Conservation (phyloP, 1,284 basidiomycete genomes). For the Heliocybe sulcata region DNA sequence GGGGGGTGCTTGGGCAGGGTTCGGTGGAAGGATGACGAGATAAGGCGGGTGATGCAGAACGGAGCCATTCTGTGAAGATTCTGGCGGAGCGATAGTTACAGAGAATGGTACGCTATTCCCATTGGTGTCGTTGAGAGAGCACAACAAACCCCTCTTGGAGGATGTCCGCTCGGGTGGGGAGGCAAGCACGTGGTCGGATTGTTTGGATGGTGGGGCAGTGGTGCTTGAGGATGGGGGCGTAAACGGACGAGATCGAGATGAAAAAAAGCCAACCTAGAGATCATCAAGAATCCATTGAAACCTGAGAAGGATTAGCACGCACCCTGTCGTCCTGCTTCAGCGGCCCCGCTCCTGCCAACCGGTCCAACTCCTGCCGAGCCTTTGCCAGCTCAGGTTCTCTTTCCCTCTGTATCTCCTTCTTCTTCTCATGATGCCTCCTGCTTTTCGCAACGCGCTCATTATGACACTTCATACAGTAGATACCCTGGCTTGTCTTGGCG, state of each 20-base stretch:
- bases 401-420: conserved; percentile 42
- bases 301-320: neutral
- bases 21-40: neutral
- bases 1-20: neutral
- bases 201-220: neutral
- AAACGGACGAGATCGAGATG: neutral
- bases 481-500: conserved; percentile 96
- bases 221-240: neutral
- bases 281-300: neutral
- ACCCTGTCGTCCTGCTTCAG: conserved; percentile 1
- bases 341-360: neutral
- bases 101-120: neutral
- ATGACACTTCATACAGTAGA: conserved; percentile 99
- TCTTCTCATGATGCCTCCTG: conserved; percentile 79
- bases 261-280: neutral
- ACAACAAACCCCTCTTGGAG: neutral
- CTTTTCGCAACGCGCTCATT: conserved; percentile 94
- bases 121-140: neutral
- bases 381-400: conserved; percentile 36
- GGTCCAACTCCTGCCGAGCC: conserved; percentile 14
- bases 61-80: neutral
- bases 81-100: neutral
- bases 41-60: neutral
- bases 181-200: neutral
- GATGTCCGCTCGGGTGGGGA: neutral